Base-by-base conservation (phyloP, 2,329 filamentous ascomycete genomes). In the Microsporum ferrugineum region DNA sequence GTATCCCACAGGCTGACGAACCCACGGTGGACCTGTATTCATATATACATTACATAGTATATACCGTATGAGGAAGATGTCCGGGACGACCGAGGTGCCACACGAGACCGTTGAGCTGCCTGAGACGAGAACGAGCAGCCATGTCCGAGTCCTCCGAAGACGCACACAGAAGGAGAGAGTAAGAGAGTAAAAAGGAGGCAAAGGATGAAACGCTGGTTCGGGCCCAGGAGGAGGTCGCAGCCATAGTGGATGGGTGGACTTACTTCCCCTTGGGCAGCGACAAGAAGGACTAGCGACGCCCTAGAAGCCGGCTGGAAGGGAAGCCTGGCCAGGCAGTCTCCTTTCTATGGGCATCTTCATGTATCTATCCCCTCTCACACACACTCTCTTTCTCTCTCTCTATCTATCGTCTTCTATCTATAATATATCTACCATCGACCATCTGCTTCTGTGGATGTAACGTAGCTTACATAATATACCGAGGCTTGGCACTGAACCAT, bases 171-270 rank as follows among this genome's bases (percentile, higher is more conserved):
- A 17, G 47, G 27, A 14, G 27, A 4, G 17, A 23, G 17, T 23
- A 23, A 23, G 1, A 23, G 17, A 23, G 17, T 23, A 23, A 23
- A 23, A 34, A 53, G 27, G 49, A 10, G 49, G n/a, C 17, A 17
- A 47, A 51, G 45, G 27, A n/a, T 53, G 49, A 53, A 53, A 53
- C 49, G 49, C 49, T 53, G 49, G 49, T 53, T 31, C 29, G 49
- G 49, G 29, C 7, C 39, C 12, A 14, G 10, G 4, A 23, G 17
- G 39, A 43, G 39, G 39, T 43, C 39, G 39, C 39, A 43, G 39
- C 39, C 7, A 43, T 7, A 43, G 39, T 43, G 39, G 39, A 23
- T 23, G 17, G 17, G 17, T 23, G 17, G 17, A 23, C 17, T 23
- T 23, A 23, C 17, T 23, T 23, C 27, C 27, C 49, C 8, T 53